Evolutionary conservation across 2,329 filamentous ascomycete genomes (phyloP).

Genomic region (Hymenotorrendiella dingleyae): DNA sequence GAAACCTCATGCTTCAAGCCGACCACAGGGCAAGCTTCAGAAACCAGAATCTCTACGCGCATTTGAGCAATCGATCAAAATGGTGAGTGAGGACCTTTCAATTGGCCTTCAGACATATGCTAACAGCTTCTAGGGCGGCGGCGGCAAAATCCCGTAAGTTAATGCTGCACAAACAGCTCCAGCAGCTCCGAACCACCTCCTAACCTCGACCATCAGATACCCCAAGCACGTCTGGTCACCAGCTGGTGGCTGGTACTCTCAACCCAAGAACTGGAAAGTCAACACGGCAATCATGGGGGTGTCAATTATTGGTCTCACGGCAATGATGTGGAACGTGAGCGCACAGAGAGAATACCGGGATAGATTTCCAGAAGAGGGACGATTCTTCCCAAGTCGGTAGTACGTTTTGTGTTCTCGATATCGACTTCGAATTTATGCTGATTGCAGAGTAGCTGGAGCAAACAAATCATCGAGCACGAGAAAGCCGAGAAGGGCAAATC

Average conservation of each 20-base stretch:
- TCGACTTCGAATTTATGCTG: conserved; percentile 20
- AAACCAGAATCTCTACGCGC: background rate
- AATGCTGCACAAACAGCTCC: conserved; percentile 15
- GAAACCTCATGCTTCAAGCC: too few species aligned
- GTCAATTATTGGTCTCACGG: conserved; percentile 62
- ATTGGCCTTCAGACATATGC: conserved; percentile 22
- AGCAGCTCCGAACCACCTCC: conserved; percentile 16
- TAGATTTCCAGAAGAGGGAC: conserved; percentile 67
- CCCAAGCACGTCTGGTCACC: conserved; percentile 99
- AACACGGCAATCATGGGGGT: conserved; percentile 77
- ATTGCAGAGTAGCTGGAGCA: conserved; percentile 55
- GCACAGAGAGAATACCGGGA: conserved; percentile 67
- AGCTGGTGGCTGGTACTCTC: conserved; percentile 93
- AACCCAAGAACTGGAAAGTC: conserved; percentile 88
- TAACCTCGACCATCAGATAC: conserved; percentile 52
- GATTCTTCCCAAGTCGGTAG: conserved; percentile 83
- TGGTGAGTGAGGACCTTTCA: conserved; percentile 42
- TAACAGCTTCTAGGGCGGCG: conserved; percentile 61
- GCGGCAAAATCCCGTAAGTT: conserved; percentile 67
- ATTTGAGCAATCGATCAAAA: conserved; percentile 40
- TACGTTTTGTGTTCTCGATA: conserved; percentile 41
- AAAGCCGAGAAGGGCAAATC: conserved; percentile 34
- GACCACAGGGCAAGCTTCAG: conserved; percentile 11
- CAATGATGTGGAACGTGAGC: conserved; percentile 64
- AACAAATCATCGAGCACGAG: conserved; percentile 65